Conservation (phyloP, 164 flowering plant genomes). For the Hamamelis virginiana region DNA sequence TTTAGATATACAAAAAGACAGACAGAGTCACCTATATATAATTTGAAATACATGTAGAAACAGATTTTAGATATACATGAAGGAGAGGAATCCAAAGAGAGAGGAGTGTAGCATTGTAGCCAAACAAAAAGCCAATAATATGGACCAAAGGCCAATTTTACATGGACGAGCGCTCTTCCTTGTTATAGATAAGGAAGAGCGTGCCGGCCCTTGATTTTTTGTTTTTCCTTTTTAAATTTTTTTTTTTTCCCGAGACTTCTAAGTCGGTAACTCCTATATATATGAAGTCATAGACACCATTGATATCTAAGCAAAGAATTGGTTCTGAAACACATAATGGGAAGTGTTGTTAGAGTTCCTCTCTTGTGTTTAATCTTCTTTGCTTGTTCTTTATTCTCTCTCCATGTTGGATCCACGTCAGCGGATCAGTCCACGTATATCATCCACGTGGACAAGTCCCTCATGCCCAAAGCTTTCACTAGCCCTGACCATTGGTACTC, state of each 20-base stretch:
- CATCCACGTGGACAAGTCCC: conserved; percentile 60
- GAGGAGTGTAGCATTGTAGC: too few relatives aligned
- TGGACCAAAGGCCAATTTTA: too few relatives aligned
- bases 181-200: too few relatives aligned
- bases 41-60: too few relatives aligned
- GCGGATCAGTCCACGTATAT: conserved; percentile 35
- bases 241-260: neutral
- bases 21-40: too few relatives aligned
- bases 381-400: conserved; percentile 15
- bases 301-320: neutral
- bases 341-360: neutral
- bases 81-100: too few relatives aligned
- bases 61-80: too few relatives aligned
- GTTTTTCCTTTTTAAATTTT: too few relatives aligned
- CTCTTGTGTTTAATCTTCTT: conserved; percentile 4
- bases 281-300: neutral
- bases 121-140: too few relatives aligned
- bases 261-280: neutral
- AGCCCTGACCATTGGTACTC: conserved; percentile 43
- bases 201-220: too few relatives aligned
- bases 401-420: neutral
- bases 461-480: conserved; percentile 44
- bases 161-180: too few relatives aligned
- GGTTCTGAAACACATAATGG: neutral
- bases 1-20: too few relatives aligned